Evolutionary conservation across 2,329 filamentous ascomycete species (phyloP), one percentile per base, ranked within the genome.

Genomic region (Colletotrichum sp.): DNA sequence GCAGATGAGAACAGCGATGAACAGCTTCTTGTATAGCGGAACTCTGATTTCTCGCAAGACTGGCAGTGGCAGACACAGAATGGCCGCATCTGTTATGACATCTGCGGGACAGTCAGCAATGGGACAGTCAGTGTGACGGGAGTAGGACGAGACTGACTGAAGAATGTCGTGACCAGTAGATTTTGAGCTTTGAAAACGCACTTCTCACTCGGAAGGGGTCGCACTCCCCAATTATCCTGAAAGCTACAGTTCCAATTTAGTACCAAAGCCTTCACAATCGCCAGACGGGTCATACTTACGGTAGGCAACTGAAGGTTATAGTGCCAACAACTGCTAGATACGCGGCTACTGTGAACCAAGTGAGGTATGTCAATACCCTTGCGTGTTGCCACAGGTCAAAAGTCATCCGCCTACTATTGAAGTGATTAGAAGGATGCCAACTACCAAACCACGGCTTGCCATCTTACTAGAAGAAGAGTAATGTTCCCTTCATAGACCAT

Each of bases 401-500:
- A 0, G 82, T 82, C 75, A 83, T 80, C 6, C 79, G 78, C 6
- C 78, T 79, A 12, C 82, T 75, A 6, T 24, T 10, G 2, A 12
- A n/a, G 1, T 6, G 2, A 18, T 74, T 13, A 70, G 59, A 10
- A n/a, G 13, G 8, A 30, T 30, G 28, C n/a, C n/a, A n/a, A n/a
- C n/a, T n/a, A 30, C 8, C 28, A 9, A 9, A 30, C 2, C 8
- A 9, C 5, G 6, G 6, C 28, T 18, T 10, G 2, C 1, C 39
- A 22, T 30, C 32, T 8, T 36, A 71, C 72, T 75, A 83, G 73
- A 83, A 83, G 7, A 78, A 81, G 5, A 83, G 36, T 78, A 83
- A 77, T 0, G 79, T 82, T 6, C 80, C 81, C 48, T 83, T 83
- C 4, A 83, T 76, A 6, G 75, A 82, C 84, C 84, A 86, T 9